These are phyloP conservation scores for Nicotiana obtusifolia DNA, from an alignment of 257 asterid genomes.

Conservation along the genomic window DNA sequence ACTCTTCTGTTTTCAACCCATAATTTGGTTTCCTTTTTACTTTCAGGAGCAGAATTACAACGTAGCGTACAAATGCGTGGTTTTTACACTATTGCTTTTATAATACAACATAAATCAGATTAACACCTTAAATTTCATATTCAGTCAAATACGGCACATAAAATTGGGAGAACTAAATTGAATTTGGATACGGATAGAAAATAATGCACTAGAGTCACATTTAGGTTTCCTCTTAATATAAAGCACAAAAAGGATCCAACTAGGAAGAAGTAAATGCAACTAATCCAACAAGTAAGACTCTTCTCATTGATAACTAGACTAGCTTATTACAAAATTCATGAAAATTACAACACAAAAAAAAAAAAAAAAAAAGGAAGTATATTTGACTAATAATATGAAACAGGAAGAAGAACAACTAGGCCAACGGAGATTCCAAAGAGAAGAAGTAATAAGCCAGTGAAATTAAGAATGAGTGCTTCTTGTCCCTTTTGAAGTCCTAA, in stretches of 20 bases:
- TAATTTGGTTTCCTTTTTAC: no score
- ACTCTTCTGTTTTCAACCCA: no score
- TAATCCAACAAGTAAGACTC: neutral
- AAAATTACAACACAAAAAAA: neutral
- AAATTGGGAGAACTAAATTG: neutral
- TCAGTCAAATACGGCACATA: no score
- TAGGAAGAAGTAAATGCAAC: neutral
- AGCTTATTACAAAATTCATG: neutral
- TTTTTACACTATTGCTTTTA: no score
- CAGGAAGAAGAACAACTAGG: neutral
- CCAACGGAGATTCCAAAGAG: constrained; percentile 2
- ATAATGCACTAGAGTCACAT: neutral
- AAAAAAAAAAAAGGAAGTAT: no score
- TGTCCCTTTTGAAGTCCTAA: neutral
- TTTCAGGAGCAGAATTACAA: no score
- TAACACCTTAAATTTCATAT: no score
- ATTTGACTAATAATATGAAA: neutral
- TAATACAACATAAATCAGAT: no score
- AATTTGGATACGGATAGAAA: neutral
- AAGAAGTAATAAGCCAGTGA: constrained; percentile 8
- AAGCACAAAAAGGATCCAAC: no score
- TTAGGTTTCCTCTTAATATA: neutral
- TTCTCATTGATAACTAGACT: neutral
- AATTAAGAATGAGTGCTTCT: constrained; percentile 9
- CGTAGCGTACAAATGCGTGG: no score